These are phyloP conservation scores for Candida loeiensis DNA, from an alignment of 805 yeast species.

Conservation along the genomic window DNA sequence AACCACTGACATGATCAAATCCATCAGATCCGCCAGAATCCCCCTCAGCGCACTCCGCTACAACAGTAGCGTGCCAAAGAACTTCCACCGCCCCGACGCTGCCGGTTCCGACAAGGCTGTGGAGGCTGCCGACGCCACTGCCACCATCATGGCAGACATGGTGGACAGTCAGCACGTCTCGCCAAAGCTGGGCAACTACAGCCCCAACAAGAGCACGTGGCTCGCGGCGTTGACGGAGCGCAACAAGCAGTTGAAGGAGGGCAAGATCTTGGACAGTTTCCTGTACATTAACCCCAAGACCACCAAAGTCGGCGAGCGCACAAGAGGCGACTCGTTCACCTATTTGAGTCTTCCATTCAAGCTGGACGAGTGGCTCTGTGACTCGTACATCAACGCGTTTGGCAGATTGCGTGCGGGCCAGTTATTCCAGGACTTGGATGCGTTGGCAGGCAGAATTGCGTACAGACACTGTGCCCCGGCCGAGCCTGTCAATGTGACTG, in stretches of 20 bases:
- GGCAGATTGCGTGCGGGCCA: conserved; percentile 94
- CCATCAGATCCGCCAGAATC: neutral
- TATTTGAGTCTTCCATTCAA: conserved; percentile 75
- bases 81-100: conserved; percentile 29
- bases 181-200: neutral
- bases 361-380: conserved; percentile 77
- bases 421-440: conserved; percentile 89
- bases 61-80: conserved; percentile 3
- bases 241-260: conserved; percentile 64
- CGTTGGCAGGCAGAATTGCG: conserved; percentile 91
- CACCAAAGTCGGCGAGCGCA: conserved; percentile 65
- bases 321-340: conserved; percentile 74
- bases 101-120: conserved; percentile 49
- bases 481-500: conserved; percentile 92
- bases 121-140: conserved; percentile 69
- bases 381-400: conserved; percentile 81
- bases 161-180: conserved; percentile 44
- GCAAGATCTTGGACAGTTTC: conserved; percentile 67
- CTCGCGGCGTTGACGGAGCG: conserved; percentile 76
- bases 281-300: conserved; percentile 72
- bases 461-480: conserved; percentile 93
- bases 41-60: neutral
- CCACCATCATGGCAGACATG: conserved; percentile 64
- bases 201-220: conserved; percentile 70
- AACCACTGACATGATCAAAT: neutral